Conservation (phyloP, 2,329 filamentous ascomycete species). For the Chlorencoelia australis region DNA sequence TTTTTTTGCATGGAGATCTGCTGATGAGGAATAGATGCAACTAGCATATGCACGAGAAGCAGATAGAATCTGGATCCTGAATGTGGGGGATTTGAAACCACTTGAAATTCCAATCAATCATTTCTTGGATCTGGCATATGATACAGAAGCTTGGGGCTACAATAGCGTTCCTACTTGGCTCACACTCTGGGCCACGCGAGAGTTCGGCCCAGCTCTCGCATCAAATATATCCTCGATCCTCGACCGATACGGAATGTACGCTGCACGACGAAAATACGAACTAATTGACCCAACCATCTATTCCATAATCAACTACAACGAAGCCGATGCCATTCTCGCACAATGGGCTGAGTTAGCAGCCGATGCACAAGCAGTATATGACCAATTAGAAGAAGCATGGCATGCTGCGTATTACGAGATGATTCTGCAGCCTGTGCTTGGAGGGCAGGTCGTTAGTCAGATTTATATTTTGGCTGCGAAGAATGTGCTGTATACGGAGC, state of each 20-base stretch:
- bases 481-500: slow-evolving; percentile 45
- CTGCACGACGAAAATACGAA: slow-evolving; percentile 52
- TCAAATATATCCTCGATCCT: slow-evolving; percentile 41
- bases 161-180: slow-evolving; percentile 48
- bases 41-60: slow-evolving; percentile 46
- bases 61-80: slow-evolving; percentile 49
- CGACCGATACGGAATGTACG: slow-evolving; percentile 45
- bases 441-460: slow-evolving; percentile 45
- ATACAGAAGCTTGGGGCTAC: slow-evolving; percentile 45
- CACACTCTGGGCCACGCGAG: slow-evolving; percentile 43
- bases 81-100: slow-evolving; percentile 54
- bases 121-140: slow-evolving; percentile 59
- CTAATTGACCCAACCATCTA: slow-evolving; percentile 48
- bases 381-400: slow-evolving; percentile 37
- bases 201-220: slow-evolving; percentile 42
- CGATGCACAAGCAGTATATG: slow-evolving; percentile 46
- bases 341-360: slow-evolving; percentile 44
- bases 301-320: slow-evolving; percentile 53
- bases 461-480: slow-evolving; percentile 40
- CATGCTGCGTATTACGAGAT: slow-evolving; percentile 54
- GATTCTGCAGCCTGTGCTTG: slow-evolving; percentile 49
- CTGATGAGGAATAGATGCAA: slow-evolving; percentile 49
- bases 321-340: slow-evolving; percentile 46
- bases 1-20: too few relatives aligned
- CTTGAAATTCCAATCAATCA: slow-evolving; percentile 55